Evolutionary conservation across 768 basidiomycete species (phyloP).

Genomic region (Gloeophyllum trabeum): DNA sequence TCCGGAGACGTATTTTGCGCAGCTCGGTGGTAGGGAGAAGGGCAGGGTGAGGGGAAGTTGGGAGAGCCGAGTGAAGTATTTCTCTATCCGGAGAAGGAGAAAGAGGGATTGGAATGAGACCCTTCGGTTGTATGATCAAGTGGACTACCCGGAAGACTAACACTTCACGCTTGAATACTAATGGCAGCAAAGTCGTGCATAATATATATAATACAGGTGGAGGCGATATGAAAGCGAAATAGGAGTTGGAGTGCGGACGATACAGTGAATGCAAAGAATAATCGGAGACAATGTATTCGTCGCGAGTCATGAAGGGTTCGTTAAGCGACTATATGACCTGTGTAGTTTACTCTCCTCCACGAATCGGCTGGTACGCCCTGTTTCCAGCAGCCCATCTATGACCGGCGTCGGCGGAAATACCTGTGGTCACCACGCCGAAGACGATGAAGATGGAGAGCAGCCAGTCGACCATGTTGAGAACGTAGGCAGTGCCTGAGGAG

Average conservation of each 20-base stretch:
- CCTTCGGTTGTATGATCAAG: slow-evolving; percentile 67
- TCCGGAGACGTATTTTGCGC: slow-evolving; percentile 56
- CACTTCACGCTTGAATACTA: no score
- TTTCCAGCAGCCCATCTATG: slow-evolving; percentile 72
- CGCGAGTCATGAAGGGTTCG: not conserved
- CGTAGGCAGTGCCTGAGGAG: slow-evolving; percentile 44
- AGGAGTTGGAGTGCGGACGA: no score
- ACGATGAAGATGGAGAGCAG: slow-evolving; percentile 38
- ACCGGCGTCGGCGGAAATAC: slow-evolving; percentile 48
- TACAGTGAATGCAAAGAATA: no score
- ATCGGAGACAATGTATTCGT: no score
- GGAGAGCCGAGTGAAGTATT: slow-evolving; percentile 67
- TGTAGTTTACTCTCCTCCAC: slow-evolving; percentile 1
- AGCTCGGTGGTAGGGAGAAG: slow-evolving; percentile 54
- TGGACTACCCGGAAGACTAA: slow-evolving; percentile 37
- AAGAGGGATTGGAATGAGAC: slow-evolving; percentile 91
- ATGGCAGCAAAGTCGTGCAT: no score
- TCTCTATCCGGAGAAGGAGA: slow-evolving; percentile 65
- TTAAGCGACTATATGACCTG: not conserved
- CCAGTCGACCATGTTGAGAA: slow-evolving; percentile 54
- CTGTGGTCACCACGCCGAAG: slow-evolving; percentile 46
- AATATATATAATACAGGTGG: no score
- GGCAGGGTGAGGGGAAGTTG: slow-evolving; percentile 55
- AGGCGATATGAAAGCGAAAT: no score
- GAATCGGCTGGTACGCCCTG: slow-evolving; percentile 40